Evolutionary conservation across 208 protist species (phyloP).

Genomic region (Tritrichomonas musculus): DNA sequence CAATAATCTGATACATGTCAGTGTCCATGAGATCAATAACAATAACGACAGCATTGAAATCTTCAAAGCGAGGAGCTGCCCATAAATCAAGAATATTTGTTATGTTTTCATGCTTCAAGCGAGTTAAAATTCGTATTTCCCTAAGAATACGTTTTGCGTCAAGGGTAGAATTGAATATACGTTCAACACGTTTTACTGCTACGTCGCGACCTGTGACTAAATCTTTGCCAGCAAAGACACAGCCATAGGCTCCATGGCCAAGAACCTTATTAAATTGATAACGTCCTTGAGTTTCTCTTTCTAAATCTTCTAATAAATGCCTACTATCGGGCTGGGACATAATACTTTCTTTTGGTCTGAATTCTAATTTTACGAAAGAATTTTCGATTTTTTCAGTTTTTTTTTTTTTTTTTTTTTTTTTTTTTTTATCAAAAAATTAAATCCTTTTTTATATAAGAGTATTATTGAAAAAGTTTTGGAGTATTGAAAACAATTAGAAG

Average conservation of each 20-base stretch:
- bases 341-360: no score
- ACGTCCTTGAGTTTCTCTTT: slow-evolving; percentile 7
- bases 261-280: slow-evolving; percentile 7
- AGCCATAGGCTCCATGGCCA: slow-evolving; percentile 35
- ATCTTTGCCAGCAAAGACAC: slow-evolving; percentile 22
- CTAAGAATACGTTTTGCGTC: slow-evolving; percentile 36
- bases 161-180: background rate
- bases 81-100: slow-evolving; percentile 33
- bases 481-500: no score
- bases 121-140: slow-evolving; percentile 37
- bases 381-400: no score
- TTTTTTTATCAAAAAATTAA: no score
- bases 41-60: slow-evolving; percentile 77
- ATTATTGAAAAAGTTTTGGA: no score
- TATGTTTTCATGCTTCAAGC: slow-evolving; percentile 37
- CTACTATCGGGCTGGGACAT: no score
- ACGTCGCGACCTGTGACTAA: slow-evolving; percentile 16
- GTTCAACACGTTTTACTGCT: slow-evolving; percentile 32
- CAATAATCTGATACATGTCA: slow-evolving; percentile 81
- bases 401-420: no score
- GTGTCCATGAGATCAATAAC: slow-evolving; percentile 90
- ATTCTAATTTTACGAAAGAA: no score
- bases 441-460: no score
- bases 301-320: background rate
- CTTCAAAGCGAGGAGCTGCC: slow-evolving; percentile 45